Evolutionary conservation across 2,329 filamentous ascomycete species (phyloP), one percentile per base, ranked within the genome.

Genomic region (Aspergillus quadrilineatus): DNA sequence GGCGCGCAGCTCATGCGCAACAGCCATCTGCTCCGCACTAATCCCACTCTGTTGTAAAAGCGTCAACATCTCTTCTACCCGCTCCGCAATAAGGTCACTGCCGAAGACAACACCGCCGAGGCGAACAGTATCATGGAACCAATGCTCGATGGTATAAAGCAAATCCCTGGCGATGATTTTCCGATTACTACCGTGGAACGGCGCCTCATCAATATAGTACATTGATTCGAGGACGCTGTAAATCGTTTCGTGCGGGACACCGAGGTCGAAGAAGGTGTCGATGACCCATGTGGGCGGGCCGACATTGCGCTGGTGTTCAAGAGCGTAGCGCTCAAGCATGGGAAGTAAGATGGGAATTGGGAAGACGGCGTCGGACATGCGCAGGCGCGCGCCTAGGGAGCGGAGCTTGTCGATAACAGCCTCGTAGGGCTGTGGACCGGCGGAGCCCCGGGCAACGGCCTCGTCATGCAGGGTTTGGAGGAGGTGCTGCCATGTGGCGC

Each of bases 401-500:
- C 82, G 80, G n/a, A 86, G 77, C 57, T 80, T 80, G 50, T 83
- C 77, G 55, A 75, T 73, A 5, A 81, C 73, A 14, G 76, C 77
- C 67, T 81, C 79, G 55, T 78, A 80, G 3, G 79, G 79, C 47
- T 73, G 68, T 4, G 77, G 70, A 37, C 73, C 66, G 34, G 34
- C 10, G 8, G 34, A 37, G 22, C 69, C 73, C 30, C 67, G 69
- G 17, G 77, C 73, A 2, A 78, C 73, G 15, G 81, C 83, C 57
- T 79, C 77, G 52, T 75, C 77, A 67, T 93, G 89, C 5, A 86
- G 85, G 61, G 87, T 82, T 57, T 89, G 83, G 60, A 99, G 85
- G 17, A 97, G 80, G 65, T 88, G 87, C 67, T 86, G 82, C 94
- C 94, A 99, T 3, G 91, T 95, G 41, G 87, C 82, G 53, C 84